These are phyloP conservation scores for Cyclotella cryptica DNA, from an alignment of 108 stramenopile species.

Conservation along the genomic window DNA sequence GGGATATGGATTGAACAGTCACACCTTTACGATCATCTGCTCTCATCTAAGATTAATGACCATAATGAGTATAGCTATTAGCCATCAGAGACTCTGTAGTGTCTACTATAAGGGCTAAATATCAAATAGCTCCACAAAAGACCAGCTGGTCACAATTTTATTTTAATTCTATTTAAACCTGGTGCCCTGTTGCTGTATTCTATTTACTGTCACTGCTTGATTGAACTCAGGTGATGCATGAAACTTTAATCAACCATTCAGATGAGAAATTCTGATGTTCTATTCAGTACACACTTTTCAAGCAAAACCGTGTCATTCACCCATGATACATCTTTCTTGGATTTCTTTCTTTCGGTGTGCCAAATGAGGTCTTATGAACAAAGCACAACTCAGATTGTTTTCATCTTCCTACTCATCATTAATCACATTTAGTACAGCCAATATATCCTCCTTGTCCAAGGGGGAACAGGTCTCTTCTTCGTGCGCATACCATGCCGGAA, in stretches of 20 bases:
- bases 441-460: slow-evolving; percentile 60
- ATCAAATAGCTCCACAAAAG: too few species aligned
- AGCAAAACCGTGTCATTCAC: slow-evolving; percentile 17
- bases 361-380: too few species aligned
- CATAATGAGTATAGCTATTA: too few species aligned
- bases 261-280: too few species aligned
- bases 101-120: too few species aligned
- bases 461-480: slow-evolving; percentile 71
- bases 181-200: too few species aligned
- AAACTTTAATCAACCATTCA: slow-evolving; percentile 16
- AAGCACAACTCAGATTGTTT: background rate
- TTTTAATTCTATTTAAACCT: too few species aligned
- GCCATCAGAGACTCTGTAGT: too few species aligned
- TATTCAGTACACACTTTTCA: background rate
- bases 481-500: slow-evolving; percentile 69
- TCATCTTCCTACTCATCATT: background rate
- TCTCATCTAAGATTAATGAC: too few species aligned
- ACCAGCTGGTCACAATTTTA: too few species aligned
- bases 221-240: background rate
- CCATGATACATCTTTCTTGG: background rate
- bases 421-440: slow-evolving; percentile 54
- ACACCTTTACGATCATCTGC: background rate
- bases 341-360: too few species aligned
- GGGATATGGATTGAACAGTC: slow-evolving; percentile 10
- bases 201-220: too few species aligned